Percentiles rank a stretch among this genome's conserved stretches.
Conservation (phyloP, 2,329 filamentous ascomycete species). For the Drechslerella stenobrocha region DNA sequence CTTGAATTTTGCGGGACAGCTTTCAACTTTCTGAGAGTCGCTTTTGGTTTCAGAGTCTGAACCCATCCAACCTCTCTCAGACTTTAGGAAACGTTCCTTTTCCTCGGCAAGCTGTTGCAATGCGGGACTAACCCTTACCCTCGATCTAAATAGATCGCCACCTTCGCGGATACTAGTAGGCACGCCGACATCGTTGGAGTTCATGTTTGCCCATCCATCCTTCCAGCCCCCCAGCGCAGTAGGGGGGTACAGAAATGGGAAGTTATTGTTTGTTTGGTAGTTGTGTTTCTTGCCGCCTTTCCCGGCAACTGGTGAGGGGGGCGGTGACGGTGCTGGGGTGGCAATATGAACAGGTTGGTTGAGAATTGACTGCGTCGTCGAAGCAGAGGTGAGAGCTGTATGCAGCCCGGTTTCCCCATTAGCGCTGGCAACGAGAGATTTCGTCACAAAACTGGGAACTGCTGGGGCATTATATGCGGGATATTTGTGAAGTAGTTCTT, state of each 20-base stretch:
- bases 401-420: slow-evolving; percentile 58
- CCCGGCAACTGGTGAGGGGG: slow-evolving; percentile 79
- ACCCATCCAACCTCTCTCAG: slow-evolving; percentile 80
- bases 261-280: slow-evolving; percentile 98
- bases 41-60: slow-evolving; percentile 53
- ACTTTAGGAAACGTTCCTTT: slow-evolving; percentile 85
- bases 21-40: slow-evolving; percentile 57
- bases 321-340: slow-evolving; percentile 94
- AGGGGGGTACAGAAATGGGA: slow-evolving; percentile 95
- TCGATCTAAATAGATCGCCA: slow-evolving; percentile 83
- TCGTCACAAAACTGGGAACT: slow-evolving; percentile 82
- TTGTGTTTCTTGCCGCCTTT: slow-evolving; percentile 94
- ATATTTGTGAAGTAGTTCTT: slow-evolving; percentile 97
- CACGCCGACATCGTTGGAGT: slow-evolving; percentile 79
- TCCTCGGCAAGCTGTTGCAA: slow-evolving; percentile 95
- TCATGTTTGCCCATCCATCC: slow-evolving; percentile 72
- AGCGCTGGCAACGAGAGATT: slow-evolving; percentile 83
- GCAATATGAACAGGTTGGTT: slow-evolving; percentile 97
- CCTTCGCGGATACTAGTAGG: slow-evolving; percentile 94
- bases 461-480: slow-evolving; percentile 92
- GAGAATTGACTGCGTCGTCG: slow-evolving; percentile 69
- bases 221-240: slow-evolving; percentile 76
- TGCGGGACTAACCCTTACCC: slow-evolving; percentile 87
- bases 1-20: slow-evolving; percentile 54
- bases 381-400: slow-evolving; percentile 53